Percentiles rank a stretch among this genome's conserved stretches.
phyloP scores from a whole-genome alignment of 2,329 filamentous ascomycete genomes.

The Cladophialophora carrionii region DNA sequence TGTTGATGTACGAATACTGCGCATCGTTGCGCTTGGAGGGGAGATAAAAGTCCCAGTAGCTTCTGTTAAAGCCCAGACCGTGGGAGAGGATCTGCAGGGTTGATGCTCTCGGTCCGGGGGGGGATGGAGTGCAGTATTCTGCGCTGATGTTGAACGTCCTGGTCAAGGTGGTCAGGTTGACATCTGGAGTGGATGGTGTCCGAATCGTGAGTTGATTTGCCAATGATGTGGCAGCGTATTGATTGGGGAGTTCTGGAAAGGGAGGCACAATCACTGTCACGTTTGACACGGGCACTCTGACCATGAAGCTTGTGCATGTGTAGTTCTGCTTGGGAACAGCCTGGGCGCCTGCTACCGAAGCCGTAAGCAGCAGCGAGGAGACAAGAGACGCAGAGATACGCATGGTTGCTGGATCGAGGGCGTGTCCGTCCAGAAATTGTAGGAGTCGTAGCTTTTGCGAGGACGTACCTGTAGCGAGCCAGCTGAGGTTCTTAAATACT shows the following conservation, averaged over 20 bases:
- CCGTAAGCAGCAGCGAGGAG: constrained; percentile 18
- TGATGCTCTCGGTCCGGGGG: constrained; percentile 22
- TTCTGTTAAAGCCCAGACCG: constrained; percentile 32
- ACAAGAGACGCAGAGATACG: constrained; percentile 7
- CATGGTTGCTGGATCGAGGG: constrained; percentile 11
- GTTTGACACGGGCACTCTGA: constrained; percentile 29
- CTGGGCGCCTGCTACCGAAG: constrained; percentile 10
- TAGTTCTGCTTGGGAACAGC: constrained; percentile 24
- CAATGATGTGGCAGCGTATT: constrained; percentile 28
- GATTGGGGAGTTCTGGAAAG: constrained; percentile 23
- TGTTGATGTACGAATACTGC: constrained; percentile 30
- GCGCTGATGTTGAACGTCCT: constrained; percentile 73
- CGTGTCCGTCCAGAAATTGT: neutral
- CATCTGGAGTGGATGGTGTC: constrained; percentile 70
- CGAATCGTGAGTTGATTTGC: constrained; percentile 75
- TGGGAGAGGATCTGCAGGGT: constrained; percentile 32
- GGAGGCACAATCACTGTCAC: constrained; percentile 29
- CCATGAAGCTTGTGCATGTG: constrained; percentile 31
- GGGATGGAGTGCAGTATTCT: constrained; percentile 30
- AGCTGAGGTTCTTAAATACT: constrained; percentile 8
- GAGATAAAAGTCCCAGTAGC: constrained; percentile 36
- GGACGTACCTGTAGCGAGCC: neutral
- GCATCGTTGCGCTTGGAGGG: constrained; percentile 26
- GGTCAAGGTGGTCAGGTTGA: constrained; percentile 79
- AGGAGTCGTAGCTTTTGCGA: neutral